Base-by-base conservation (phyloP, 129 eudicot species). In the Artemisia annua region DNA sequence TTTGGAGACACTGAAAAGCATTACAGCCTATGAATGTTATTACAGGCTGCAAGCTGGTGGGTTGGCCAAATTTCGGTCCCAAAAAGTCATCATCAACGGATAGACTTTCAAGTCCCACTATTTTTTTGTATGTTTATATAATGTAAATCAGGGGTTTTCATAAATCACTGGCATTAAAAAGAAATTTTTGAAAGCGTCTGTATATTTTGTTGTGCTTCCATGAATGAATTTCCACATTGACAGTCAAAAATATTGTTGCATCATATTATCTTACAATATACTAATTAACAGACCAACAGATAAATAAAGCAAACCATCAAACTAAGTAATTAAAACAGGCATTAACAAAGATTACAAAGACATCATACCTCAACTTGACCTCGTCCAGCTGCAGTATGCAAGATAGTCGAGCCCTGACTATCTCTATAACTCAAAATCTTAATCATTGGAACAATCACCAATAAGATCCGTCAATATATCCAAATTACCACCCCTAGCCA, bases 1-100 rank as follows among this genome's bases (percentile, higher is more conserved):
- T 79, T 95, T 95, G 59, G 99, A 95, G 67, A 88, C 93, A 0
- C 97, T 95, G 71, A 95, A 95, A 13, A 95, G 88, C 99, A 95
- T 95, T 54, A 90, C 84, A 54, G 90, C 99, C 35, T 6, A 30
- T 30, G 6, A 30, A 30, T 30, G 6, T 30, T 30, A 30, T 30
- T 22, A 11, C 11, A 14, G 63, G 35, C 32, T 57, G 14, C 5
- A 17, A 11, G 28, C 32, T 2, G 35, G n/a, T 20, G 16, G 11
- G 20, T 22, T 22, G 16, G 64, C 16, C 16, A 50, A 50, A 50
- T 15, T 9, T 50, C 13, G n/a, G 4, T 50, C n/a, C 16, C 64
- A 58, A 58, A 57, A 22, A 3, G 20, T 58, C 64, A 1, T 22
- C 64, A 58, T 58, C 24, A 18, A 11, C 0, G 39, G 28, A 22